Conservation (phyloP, 2,329 filamentous ascomycete species). For the Myriangium duriaei region DNA sequence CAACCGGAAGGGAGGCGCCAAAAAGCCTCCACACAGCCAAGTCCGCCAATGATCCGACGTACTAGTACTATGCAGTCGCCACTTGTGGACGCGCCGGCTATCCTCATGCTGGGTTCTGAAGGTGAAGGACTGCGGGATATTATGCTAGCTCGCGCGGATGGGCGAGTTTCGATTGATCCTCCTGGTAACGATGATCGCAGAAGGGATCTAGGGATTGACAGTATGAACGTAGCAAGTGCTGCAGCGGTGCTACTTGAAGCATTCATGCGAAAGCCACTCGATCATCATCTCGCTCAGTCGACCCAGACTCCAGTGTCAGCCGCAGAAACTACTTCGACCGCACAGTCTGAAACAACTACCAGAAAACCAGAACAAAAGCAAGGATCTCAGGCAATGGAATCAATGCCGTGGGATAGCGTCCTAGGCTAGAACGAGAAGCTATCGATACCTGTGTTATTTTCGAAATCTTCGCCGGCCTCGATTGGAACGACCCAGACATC, state of each 20-base stretch:
- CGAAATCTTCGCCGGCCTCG: too few relatives aligned
- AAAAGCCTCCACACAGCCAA: background rate
- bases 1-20: background rate
- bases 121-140: constrained; percentile 57
- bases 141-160: constrained; percentile 54
- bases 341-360: too few relatives aligned
- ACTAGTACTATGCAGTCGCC: constrained; percentile 9
- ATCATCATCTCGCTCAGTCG: too few relatives aligned
- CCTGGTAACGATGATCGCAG: constrained; percentile 17
- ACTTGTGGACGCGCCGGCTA: constrained; percentile 43
- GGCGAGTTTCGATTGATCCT: constrained; percentile 45
- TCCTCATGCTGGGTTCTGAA: constrained; percentile 76
- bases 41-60: too few relatives aligned
- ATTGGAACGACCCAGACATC: too few relatives aligned
- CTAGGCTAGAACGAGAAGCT: too few relatives aligned
- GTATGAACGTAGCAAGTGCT: constrained; percentile 86
- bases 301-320: too few relatives aligned
- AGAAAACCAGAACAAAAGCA: too few relatives aligned
- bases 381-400: too few relatives aligned
- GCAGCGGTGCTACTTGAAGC: constrained; percentile 61
- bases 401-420: too few relatives aligned
- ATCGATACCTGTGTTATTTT: too few relatives aligned
- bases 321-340: too few relatives aligned
- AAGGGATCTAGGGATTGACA: constrained; percentile 56
- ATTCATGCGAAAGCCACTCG: constrained; percentile 46